Conservation (phyloP, 768 basidiomycete species). For the Boletus reticuloceps region DNA sequence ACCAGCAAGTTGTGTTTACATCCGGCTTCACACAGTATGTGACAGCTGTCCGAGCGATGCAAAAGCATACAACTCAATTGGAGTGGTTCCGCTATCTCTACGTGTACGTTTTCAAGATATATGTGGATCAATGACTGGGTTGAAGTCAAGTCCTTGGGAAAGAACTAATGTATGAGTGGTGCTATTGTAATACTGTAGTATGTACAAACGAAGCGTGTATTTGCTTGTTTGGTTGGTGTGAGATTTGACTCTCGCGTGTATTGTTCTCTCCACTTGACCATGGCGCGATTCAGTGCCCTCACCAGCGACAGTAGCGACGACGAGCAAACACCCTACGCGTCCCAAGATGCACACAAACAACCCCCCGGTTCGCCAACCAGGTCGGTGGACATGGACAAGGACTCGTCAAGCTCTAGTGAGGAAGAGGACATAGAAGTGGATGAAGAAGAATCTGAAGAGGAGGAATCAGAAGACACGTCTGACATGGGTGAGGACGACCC, state of each 20-base stretch:
- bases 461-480: constrained; percentile 40
- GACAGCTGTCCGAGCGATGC: constrained; percentile 65
- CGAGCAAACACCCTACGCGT: constrained; percentile 39
- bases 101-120: constrained; percentile 73
- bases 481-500: constrained; percentile 54
- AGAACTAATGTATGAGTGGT: background rate
- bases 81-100: constrained; percentile 91
- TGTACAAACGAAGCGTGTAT: constrained; percentile 6
- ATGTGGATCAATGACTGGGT: constrained; percentile 93
- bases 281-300: constrained; percentile 71
- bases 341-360: constrained; percentile 21
- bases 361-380: constrained; percentile 16
- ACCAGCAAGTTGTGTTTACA: constrained; percentile 42
- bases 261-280: constrained; percentile 31
- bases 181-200: background rate
- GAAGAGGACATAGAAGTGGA: constrained; percentile 32
- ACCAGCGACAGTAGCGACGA: constrained; percentile 56
- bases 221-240: constrained; percentile 29
- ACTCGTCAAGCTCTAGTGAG: constrained; percentile 26
- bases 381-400: constrained; percentile 32
- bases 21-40: constrained; percentile 56
- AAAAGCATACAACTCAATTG: constrained; percentile 69
- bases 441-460: constrained; percentile 33
- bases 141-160: constrained; percentile 35
- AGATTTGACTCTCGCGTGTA: constrained; percentile 10